Evolutionary conservation across 805 yeast species (phyloP), one percentile per base, ranked within the genome.

Genomic region (Wilhelminamyces savonicus): DNA sequence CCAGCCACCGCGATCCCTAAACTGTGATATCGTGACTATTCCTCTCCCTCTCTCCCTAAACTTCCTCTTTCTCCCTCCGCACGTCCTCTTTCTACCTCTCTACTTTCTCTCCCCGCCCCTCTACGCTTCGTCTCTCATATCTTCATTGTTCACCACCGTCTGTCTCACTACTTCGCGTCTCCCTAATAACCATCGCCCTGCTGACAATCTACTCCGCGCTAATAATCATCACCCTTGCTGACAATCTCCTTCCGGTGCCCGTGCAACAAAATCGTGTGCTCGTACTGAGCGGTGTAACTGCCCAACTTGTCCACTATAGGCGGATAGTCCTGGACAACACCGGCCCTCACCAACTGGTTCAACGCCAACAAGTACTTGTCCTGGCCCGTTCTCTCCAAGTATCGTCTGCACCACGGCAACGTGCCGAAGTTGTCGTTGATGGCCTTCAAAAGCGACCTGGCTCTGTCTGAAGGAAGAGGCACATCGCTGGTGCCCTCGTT

Each of bases 361-460:
- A 92, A 71, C 5, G 95, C 96, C 44, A 84, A 66, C 34, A 90
- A 65, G 48, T 92, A 90, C 61, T 87, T 88, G 26, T 87, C 95
- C 52, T 90, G 94, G 11, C 96, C 97, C 4, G 83, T 48, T 41
- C 94, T 72, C 52, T 92, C 99, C 52, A 92, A 66, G 53, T 92
- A 92, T 47, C 99, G 71, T 45, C 97, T 80, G 64, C 98, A 92
- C 76, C 88, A 92, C 3, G 99, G 97, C 43, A 92, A 67, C 0
- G 97, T 86, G 25, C 97, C 97, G 51, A 92, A 92, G 46, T 83
- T 76, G 33, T 71, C 66, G 51, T 86, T 79, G 46, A 92, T 92
- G 9, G 78, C 69, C 28, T 67, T 62, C 38, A 86, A 60, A 41
- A 92, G 64, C 25, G 71, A 66, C 53, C 76, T 80, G 16, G 97